phyloP scores from a whole-genome alignment of 2,329 filamentous ascomycete genomes.

The Davidsoniella neocaledoniae region DNA sequence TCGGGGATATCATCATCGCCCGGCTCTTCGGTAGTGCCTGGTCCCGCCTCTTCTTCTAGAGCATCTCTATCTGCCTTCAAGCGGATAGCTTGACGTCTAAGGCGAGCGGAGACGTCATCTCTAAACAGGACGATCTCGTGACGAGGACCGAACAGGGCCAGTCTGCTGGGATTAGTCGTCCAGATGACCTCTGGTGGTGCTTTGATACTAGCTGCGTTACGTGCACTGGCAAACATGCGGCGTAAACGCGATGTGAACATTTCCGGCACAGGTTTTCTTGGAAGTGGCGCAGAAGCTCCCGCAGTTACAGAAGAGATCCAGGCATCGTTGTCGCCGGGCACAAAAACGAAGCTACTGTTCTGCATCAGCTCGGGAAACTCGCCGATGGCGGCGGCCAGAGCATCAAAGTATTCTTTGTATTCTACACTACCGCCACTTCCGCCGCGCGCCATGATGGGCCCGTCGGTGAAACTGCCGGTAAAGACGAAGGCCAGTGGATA shows the following conservation, averaged over 20 bases:
- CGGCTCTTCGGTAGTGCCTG: conserved; percentile 14
- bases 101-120: conserved; percentile 67
- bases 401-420: conserved; percentile 93
- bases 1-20: conserved; percentile 14
- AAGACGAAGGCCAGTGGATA: conserved; percentile 68
- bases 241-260: conserved; percentile 80
- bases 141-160: conserved; percentile 72
- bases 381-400: conserved; percentile 61
- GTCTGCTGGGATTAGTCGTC: conserved; percentile 71
- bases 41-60: conserved; percentile 20
- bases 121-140: conserved; percentile 79
- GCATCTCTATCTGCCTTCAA: conserved; percentile 34
- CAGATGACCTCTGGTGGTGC: conserved; percentile 60
- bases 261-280: conserved; percentile 59
- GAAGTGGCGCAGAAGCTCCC: conserved; percentile 54
- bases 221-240: conserved; percentile 62
- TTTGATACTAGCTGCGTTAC: conserved; percentile 36
- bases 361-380: conserved; percentile 72
- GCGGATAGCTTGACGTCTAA: conserved; percentile 60
- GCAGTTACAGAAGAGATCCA: conserved; percentile 78
- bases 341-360: conserved; percentile 71
- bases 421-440: conserved; percentile 64
- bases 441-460: conserved; percentile 49
- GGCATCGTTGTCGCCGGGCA: conserved; percentile 94
- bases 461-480: conserved; percentile 64